Conservation (phyloP, 2,329 filamentous ascomycete genomes). For the Pyricularia sp. region DNA sequence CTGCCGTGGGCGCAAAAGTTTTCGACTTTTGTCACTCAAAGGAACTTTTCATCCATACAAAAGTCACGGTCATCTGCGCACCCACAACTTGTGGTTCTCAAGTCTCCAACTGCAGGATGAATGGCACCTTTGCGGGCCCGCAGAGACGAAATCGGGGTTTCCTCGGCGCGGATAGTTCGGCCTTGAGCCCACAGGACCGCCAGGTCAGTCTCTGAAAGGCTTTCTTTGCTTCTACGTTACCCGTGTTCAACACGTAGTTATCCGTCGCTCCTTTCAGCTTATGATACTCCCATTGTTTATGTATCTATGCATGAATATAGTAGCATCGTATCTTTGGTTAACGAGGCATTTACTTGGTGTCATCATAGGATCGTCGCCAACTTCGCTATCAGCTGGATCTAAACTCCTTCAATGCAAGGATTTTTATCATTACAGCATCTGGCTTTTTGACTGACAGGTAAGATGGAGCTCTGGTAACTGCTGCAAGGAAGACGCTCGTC, state of each 20-base stretch:
- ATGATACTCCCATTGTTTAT: neutral
- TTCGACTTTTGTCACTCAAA: neutral
- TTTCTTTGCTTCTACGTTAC: neutral
- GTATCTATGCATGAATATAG: neutral
- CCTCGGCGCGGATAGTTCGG: conserved; percentile 35
- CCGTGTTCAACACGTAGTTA: neutral
- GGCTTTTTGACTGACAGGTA: conserved; percentile 34
- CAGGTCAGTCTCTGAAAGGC: conserved; percentile 23
- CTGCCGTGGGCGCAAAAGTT: neutral
- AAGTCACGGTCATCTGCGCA: neutral
- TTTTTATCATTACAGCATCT: conserved; percentile 41
- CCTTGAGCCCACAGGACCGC: conserved; percentile 32
- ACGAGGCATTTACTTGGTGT: neutral
- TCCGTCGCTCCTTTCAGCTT: neutral
- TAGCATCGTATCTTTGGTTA: neutral
- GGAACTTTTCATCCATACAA: neutral
- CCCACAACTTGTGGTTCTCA: neutral
- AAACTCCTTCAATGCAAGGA: conserved; percentile 40
- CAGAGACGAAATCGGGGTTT: conserved; percentile 33
- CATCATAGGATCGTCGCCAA: conserved; percentile 32
- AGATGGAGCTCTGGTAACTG: neutral
- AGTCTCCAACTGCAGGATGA: neutral
- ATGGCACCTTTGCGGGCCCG: conserved; percentile 12
- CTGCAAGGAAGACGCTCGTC: neutral
- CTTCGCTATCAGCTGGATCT: conserved; percentile 39